These are phyloP conservation scores for Coniochaeta ligniaria DNA, from an alignment of 2,329 filamentous ascomycete species.

Conservation along the genomic window DNA sequence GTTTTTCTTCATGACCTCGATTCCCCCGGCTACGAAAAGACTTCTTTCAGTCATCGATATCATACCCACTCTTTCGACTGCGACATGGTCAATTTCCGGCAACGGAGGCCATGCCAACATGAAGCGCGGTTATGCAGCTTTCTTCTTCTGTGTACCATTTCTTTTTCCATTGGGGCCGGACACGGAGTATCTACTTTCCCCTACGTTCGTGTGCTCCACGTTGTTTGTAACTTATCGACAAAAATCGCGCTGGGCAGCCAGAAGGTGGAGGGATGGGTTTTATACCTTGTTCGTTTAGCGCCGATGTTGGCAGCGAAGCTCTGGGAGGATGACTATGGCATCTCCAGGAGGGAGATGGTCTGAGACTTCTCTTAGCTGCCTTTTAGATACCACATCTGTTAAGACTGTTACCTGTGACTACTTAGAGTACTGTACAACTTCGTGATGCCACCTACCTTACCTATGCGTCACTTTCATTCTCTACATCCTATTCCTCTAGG, in stretches of 20 bases:
- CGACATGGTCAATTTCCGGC: neutral
- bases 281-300: neutral
- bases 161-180: neutral
- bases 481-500: too few relatives aligned
- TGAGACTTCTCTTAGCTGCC: neutral
- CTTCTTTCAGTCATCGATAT: neutral
- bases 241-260: neutral
- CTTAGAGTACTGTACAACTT: too few relatives aligned
- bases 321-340: neutral
- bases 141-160: neutral
- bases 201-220: neutral
- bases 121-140: neutral
- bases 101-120: neutral
- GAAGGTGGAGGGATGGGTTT: neutral
- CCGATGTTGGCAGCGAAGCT: neutral
- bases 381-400: neutral
- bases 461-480: too few relatives aligned
- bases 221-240: neutral
- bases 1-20: neutral
- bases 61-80: neutral
- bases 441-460: too few relatives aligned
- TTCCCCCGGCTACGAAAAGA: neutral
- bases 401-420: neutral
- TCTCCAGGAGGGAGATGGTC: neutral
- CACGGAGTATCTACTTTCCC: neutral